Conservation (phyloP, 225 moss, liverwort and hornwort genomes). For the Polytrichum commune region DNA sequence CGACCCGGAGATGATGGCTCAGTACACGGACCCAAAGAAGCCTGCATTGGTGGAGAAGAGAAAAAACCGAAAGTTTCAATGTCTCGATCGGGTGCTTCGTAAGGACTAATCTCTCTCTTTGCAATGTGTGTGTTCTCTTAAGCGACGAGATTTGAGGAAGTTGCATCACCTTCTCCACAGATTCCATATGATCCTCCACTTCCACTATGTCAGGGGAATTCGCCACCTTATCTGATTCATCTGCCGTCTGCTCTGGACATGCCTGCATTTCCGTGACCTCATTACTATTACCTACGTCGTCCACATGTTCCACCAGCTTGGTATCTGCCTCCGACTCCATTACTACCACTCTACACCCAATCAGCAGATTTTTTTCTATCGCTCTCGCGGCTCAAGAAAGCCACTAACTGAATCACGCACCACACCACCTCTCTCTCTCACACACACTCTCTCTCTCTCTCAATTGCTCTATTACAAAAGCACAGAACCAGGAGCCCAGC, state of each 20-base stretch:
- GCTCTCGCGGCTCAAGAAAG: too few species aligned
- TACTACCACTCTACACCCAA: background rate
- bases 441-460: too few species aligned
- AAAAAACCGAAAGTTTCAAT: constrained; percentile 53
- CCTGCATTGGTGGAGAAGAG: constrained; percentile 52
- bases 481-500: too few species aligned
- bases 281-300: constrained; percentile 6
- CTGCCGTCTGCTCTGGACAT: background rate
- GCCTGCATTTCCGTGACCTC: constrained; percentile 19
- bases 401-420: too few species aligned
- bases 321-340: constrained; percentile 26
- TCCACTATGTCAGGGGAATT: background rate
- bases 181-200: constrained; percentile 5
- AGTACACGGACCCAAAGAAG: constrained; percentile 57
- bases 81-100: constrained; percentile 62
- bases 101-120: constrained; percentile 67
- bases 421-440: too few species aligned
- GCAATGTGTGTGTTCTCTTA: constrained; percentile 52
- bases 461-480: too few species aligned
- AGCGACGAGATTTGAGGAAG: constrained; percentile 41
- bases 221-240: constrained; percentile 5
- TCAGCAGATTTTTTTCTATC: too few species aligned
- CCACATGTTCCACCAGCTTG: constrained; percentile 13
- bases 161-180: constrained; percentile 13
- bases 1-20: constrained; percentile 52